phyloP scores from a whole-genome alignment of 257 asterid species.

The Rhazya stricta region DNA sequence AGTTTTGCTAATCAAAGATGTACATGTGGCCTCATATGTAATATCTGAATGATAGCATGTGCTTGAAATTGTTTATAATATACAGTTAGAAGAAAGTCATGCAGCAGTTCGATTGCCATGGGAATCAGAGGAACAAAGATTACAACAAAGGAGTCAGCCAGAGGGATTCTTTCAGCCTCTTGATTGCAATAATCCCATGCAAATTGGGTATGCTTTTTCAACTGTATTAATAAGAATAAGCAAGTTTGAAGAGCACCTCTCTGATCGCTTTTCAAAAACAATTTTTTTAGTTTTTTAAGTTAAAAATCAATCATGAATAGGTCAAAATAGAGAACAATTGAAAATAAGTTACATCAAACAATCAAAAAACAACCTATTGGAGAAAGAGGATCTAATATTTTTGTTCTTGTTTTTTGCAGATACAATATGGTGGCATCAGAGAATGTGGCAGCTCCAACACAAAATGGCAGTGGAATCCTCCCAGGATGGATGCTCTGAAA shows the following conservation, averaged over 20 bases:
- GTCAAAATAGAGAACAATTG: too few species aligned
- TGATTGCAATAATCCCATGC: slow-evolving; percentile 20
- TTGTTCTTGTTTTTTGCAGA: slow-evolving; percentile 6
- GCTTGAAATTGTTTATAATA: not conserved
- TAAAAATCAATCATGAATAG: too few species aligned
- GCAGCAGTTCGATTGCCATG: slow-evolving; percentile 21
- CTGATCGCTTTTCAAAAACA: too few species aligned
- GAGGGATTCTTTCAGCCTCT: slow-evolving; percentile 24
- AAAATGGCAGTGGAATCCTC: slow-evolving; percentile 27
- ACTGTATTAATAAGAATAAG: too few species aligned
- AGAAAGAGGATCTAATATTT: not conserved
- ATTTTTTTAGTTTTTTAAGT: too few species aligned
- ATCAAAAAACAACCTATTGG: too few species aligned
- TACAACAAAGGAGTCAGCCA: slow-evolving; percentile 13
- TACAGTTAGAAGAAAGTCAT: slow-evolving; percentile 30
- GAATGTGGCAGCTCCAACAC: slow-evolving; percentile 20
- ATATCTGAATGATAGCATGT: not conserved
- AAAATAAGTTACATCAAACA: too few species aligned
- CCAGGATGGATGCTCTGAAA: slow-evolving; percentile 47
- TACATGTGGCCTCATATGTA: too few species aligned
- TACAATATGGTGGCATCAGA: slow-evolving; percentile 20
- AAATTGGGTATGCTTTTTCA: slow-evolving; percentile 16
- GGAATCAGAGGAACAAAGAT: slow-evolving; percentile 21
- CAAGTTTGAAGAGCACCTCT: too few species aligned
- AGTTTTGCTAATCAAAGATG: too few species aligned